phyloP scores from a whole-genome alignment of 2,329 filamentous ascomycete species.

The Pseudocercospora crystallina region DNA sequence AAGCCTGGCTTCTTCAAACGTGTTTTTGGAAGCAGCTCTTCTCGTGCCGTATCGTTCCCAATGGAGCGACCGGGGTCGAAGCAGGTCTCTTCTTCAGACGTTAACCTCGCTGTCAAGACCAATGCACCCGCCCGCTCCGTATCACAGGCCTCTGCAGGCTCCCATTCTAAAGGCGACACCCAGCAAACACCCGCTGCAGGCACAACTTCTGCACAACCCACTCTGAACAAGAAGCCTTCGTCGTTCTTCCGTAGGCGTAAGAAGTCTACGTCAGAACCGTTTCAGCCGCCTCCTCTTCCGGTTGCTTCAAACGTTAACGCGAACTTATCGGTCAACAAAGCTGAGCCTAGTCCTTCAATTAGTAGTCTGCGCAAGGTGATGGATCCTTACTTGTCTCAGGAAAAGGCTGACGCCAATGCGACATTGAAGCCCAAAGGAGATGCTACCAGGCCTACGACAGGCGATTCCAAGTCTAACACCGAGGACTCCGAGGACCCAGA shows the following conservation, averaged over 20 bases:
- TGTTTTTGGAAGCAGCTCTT: conserved; percentile 65
- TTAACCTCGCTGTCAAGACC: conserved; percentile 12
- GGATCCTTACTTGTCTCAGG: conserved; percentile 69
- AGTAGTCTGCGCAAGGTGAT: conserved; percentile 84
- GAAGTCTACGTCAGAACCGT: conserved; percentile 74
- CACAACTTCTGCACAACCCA: conserved; percentile 20
- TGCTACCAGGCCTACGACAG: conserved; percentile 31
- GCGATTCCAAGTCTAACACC: conserved; percentile 18
- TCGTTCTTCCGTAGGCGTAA: conserved; percentile 93
- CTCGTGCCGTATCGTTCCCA: conserved; percentile 25
- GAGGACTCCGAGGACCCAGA: conserved; percentile 46
- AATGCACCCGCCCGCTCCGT: conserved; percentile 16
- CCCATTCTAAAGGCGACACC: conserved; percentile 9
- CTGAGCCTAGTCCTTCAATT: conserved; percentile 53
- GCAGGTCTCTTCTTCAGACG: conserved; percentile 4
- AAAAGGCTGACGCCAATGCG: conserved; percentile 16
- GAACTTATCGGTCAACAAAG: conserved; percentile 50
- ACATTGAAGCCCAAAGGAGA: conserved; percentile 13
- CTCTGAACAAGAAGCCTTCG: conserved; percentile 83
- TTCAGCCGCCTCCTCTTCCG: conserved; percentile 60
- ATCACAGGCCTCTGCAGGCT: conserved; percentile 21
- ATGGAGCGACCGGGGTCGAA: conserved; percentile 20
- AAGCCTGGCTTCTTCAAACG: conserved; percentile 86
- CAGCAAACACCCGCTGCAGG: conserved; percentile 13
- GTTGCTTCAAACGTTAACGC: conserved; percentile 34